Percentiles rank a stretch among this genome's conserved stretches.
Conservation (phyloP, 495 filamentous ascomycete genomes). For the Penicillium manginii region DNA sequence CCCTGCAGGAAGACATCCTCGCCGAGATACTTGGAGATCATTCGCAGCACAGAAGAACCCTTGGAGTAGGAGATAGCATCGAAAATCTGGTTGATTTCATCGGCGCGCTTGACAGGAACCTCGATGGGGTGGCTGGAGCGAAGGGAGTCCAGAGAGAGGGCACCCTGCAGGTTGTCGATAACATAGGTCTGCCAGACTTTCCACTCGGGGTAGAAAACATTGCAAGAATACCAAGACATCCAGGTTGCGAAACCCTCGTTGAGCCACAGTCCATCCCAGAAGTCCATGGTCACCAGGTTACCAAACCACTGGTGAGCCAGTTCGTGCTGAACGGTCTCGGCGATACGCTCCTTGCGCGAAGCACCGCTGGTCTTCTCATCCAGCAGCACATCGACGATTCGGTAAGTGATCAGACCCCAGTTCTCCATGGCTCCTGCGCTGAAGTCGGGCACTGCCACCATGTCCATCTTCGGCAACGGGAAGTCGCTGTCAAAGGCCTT, state of each 20-base stretch:
- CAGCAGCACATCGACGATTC: conserved; percentile 86
- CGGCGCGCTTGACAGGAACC: conserved; percentile 91
- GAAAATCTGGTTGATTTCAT: conserved; percentile 98
- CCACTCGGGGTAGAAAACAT: conserved; percentile 92
- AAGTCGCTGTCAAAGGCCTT: conserved; percentile 58
- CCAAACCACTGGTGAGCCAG: conserved; percentile 99
- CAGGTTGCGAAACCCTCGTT: conserved; percentile 99
- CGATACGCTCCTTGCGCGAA: conserved; percentile 90
- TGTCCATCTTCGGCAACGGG: conserved; percentile 88
- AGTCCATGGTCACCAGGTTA: conserved; percentile 99
- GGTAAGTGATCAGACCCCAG: conserved; percentile 96
- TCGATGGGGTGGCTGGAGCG: conserved; percentile 97
- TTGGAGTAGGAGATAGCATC: conserved; percentile 98
- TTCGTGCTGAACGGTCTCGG: conserved; percentile 95
- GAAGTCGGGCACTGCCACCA: conserved; percentile 97
- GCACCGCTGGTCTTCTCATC: conserved; percentile 91
- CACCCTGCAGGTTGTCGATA: conserved; percentile 85
- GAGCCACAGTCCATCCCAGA: conserved; percentile 98
- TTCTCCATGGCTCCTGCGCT: conserved; percentile 97
- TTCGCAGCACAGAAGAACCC: conserved; percentile 92
- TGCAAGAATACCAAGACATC: conserved; percentile 67
- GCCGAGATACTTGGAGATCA: conserved; percentile 95
- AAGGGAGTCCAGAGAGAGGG: conserved; percentile 84
- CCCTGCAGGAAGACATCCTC: conserved; percentile 94
- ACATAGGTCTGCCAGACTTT: conserved; percentile 98